Evolutionary conservation across 2,329 filamentous ascomycete species (phyloP), one percentile per base, ranked within the genome.

Genomic region (Ophiocordyceps sinensis): DNA sequence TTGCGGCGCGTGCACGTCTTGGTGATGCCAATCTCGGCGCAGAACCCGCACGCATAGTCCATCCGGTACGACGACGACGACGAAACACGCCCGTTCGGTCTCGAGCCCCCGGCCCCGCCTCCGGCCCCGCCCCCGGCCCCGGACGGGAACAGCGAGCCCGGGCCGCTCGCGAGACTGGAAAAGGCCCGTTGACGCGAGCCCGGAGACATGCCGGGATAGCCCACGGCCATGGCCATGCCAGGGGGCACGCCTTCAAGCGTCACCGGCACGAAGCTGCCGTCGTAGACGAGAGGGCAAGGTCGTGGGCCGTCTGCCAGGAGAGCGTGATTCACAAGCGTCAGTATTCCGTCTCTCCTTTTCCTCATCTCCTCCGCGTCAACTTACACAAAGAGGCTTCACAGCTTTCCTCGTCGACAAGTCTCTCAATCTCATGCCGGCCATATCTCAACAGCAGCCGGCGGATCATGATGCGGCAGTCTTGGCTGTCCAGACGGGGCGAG

Each of bases 1-100:
- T 68, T 67, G 46, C 67, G 66, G 12, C 66, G 62, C 6, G 63
- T 65, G 45, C 64, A 67, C 4, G 63, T 64, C 48, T 65, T 61
- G 40, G 57, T 48, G 40, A 67, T 64, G 36, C 53, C 52, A 41
- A 59, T 54, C 45, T 65, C 62, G 28, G 53, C 54, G 48, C 63
- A 66, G 41, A 64, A 62, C 7, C 45, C 45, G 17, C 47, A 47
- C 15, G 42, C 41, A 28, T 47, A 45, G 28, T 49, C 47, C 12
- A 37, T 26, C 30, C 56, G 53, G 42, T 56, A 31, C 13, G 38
- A 26, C 38, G 38, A 13, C 34, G 34, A 36, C 34, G n/a, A 38
- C 7, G 37, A 38, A 14, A 17, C 12, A 15, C 37, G 28, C 26
- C 37, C 23, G 11, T 9, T 15, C 14, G 37, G n/a, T 29, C 32